Conservation (phyloP, 148 eudicot genomes). For the Rhododendron williamsianum region DNA sequence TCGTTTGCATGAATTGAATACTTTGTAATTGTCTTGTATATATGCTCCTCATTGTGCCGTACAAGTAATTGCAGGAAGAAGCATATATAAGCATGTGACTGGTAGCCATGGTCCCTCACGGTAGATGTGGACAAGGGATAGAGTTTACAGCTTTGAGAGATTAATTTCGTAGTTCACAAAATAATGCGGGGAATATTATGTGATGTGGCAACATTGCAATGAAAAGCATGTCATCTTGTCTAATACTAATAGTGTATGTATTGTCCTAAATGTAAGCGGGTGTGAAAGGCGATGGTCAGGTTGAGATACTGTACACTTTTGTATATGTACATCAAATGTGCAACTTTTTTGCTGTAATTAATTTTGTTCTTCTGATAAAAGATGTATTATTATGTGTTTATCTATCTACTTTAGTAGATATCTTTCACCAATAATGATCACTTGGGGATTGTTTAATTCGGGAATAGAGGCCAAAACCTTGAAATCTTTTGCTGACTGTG, state of each 20-base stretch:
- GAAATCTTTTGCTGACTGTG: background rate
- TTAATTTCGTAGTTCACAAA: background rate
- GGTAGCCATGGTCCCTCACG: background rate
- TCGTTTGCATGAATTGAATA: background rate
- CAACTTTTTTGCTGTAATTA: background rate
- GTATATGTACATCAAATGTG: background rate
- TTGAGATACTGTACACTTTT: background rate
- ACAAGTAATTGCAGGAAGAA: background rate
- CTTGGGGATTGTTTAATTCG: background rate
- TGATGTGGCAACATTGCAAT: background rate
- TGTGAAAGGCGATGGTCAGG: background rate
- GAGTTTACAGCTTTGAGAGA: background rate
- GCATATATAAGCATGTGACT: background rate
- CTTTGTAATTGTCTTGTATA: background rate
- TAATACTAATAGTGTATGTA: background rate
- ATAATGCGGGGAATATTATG: background rate
- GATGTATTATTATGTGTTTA: background rate
- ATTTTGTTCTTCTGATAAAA: background rate
- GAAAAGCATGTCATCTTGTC: background rate
- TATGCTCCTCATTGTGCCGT: background rate
- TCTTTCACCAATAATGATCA: background rate
- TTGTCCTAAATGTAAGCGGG: background rate
- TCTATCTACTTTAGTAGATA: background rate
- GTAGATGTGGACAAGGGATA: background rate
- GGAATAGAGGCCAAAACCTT: background rate